Percentiles rank a stretch among this genome's conserved stretches.
Evolutionary conservation across 441 rosid genomes (phyloP).

Genomic region (Erodium texanum): DNA sequence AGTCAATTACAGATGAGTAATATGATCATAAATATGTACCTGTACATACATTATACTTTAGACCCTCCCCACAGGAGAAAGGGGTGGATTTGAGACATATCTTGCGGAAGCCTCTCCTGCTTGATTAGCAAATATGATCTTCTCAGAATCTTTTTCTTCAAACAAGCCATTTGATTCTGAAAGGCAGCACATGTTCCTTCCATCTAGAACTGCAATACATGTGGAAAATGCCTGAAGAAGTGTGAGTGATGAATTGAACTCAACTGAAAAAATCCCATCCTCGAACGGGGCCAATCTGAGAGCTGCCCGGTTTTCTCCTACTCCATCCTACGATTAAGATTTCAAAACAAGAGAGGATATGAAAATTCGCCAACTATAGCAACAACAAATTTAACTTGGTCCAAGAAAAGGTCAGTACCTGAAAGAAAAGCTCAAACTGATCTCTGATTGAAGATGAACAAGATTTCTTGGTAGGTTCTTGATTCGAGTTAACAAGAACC

Average conservation of each 20-base stretch:
- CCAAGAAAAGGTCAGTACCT: conserved; percentile 32
- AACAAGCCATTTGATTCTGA: conserved; percentile 22
- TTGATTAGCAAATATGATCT: conserved; percentile 29
- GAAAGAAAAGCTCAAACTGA: conserved; percentile 54
- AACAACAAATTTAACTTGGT: not conserved
- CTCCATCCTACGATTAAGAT: conserved; percentile 43
- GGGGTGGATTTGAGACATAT: conserved; percentile 54
- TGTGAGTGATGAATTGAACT: conserved; percentile 62
- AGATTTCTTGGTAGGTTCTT: conserved; percentile 22
- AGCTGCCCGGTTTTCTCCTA: conserved; percentile 38
- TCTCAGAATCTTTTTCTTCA: conserved; percentile 31
- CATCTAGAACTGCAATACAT: conserved; percentile 63
- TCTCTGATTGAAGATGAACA: conserved; percentile 29
- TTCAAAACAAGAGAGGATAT: conserved; percentile 12
- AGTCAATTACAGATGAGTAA: conserved; percentile 7
- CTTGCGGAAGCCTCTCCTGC: conserved; percentile 37
- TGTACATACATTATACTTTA: conserved; percentile 24
- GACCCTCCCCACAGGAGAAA: conserved; percentile 68
- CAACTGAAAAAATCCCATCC: conserved; percentile 68
- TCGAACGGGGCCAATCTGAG: conserved; percentile 58
- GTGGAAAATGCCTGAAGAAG: conserved; percentile 73
- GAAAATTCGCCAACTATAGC: conserved; percentile 12
- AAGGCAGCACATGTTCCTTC: conserved; percentile 31
- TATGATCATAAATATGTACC: conserved; percentile 10
- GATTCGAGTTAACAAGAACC: conserved; percentile 44